These are phyloP conservation scores for Xylariaceae sp. DNA, from an alignment of 2,329 filamentous ascomycete species.

Conservation along the genomic window DNA sequence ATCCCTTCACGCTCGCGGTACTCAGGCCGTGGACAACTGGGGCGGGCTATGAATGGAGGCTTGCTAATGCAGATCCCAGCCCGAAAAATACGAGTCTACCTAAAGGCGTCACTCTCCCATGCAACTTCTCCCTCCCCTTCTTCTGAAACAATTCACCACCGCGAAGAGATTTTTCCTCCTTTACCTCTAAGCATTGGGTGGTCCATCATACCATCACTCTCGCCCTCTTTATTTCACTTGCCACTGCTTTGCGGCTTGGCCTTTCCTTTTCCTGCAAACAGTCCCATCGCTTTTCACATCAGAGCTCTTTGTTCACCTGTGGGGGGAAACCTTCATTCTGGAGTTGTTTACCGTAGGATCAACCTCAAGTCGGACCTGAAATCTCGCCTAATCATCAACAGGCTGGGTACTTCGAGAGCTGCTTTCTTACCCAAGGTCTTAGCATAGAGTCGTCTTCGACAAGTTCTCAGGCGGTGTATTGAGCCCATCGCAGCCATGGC, in stretches of 20 bases:
- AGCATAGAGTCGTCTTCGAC: background rate
- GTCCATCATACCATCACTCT: slow-evolving; percentile 32
- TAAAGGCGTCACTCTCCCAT: slow-evolving; percentile 33
- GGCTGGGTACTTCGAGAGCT: background rate
- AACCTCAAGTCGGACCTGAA: slow-evolving; percentile 9
- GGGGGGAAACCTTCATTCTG: slow-evolving; percentile 27
- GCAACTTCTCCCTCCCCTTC: slow-evolving; percentile 28
- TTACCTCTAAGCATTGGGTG: slow-evolving; percentile 33
- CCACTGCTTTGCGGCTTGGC: slow-evolving; percentile 17
- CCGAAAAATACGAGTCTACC: slow-evolving; percentile 37
- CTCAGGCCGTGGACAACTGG: background rate
- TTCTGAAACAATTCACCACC: slow-evolving; percentile 35
- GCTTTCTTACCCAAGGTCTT: background rate
- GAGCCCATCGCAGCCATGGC: slow-evolving; percentile 56
- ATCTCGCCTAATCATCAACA: slow-evolving; percentile 8
- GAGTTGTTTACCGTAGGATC: slow-evolving; percentile 28
- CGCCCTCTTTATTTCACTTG: slow-evolving; percentile 20
- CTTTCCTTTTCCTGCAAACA: slow-evolving; percentile 30
- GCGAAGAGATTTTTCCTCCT: slow-evolving; percentile 30
- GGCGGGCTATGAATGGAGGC: slow-evolving; percentile 19
- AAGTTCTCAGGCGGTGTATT: slow-evolving; percentile 24
- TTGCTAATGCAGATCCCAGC: slow-evolving; percentile 27
- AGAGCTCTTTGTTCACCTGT: slow-evolving; percentile 32
- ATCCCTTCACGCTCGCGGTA: slow-evolving; percentile 2
- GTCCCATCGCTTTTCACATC: slow-evolving; percentile 28